Evolutionary conservation across 2,329 filamentous ascomycete species (phyloP), one percentile per base, ranked within the genome.

Genomic region (Microsporum canis): DNA sequence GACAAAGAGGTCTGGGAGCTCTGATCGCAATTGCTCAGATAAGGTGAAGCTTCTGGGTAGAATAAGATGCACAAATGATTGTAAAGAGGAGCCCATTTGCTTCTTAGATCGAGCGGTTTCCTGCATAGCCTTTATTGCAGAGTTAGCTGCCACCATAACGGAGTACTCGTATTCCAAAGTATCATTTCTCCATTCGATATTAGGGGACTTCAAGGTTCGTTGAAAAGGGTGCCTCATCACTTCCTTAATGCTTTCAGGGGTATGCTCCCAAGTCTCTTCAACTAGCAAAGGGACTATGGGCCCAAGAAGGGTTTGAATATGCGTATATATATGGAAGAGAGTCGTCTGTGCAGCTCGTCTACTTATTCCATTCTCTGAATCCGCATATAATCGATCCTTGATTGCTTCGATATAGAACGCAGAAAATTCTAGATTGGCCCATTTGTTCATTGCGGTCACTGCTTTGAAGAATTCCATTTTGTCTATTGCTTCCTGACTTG

Each of bases 381-480:
- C 89, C 53, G 91, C 94, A 77, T 99, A 99, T 0, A 97, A 79
- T 2, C 89, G 82, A 69, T 99, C 94, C 74, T 99, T 99, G 68
- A 91, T 80, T 0, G 88, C 85, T 73, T 99, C 94, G 61, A 99
- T 84, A 72, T 97, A 99, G 73, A 96, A 95, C 0, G 92, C 87
- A 0, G 91, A 96, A 29, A 99, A 80, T 66, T 96, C 89, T 29
- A 81, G 84, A 60, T 85, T 84, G 62, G 95, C 81, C 86, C 91
- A 96, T 64, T 84, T 83, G 73, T 91, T 95, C 65, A 97, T 80
- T 3, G 81, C 75, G 62, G 80, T 84, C 4, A 91, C 78, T 10
- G 82, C 91, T 73, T 85, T 88, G 80, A 90, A 87, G 73, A 96
- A 96, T 69, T 96, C 89, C 70, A 89, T 88, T 31, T 82, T 82